Evolutionary conservation across 2,329 filamentous ascomycete genomes (phyloP), one percentile per base, ranked within the genome.

Genomic region (Pseudogymnoascus destructans): DNA sequence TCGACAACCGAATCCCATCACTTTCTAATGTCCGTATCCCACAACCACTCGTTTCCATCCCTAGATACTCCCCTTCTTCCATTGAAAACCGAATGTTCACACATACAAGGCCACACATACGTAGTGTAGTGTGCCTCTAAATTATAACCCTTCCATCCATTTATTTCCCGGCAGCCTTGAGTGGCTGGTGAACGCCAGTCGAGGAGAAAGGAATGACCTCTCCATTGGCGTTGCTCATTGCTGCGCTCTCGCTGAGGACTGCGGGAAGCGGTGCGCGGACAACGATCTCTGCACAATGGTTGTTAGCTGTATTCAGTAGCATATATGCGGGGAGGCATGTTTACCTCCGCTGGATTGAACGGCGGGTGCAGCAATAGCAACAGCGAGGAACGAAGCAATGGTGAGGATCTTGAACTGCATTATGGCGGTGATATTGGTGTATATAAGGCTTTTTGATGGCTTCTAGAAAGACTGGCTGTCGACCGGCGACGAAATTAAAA

Each of bases 391-490:
- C n/a, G 46, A 52, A 5, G 46, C 46, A 11, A 52, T 10, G 25
- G 46, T 25, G 46, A 52, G 23, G 17, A 52, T 52, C 23, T 52
- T 17, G 25, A 52, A 52, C 46, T 52, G 46, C 46, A 52, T 52
- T 52, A 19, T 52, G 46, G 46, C 46, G 46, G 46, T 52, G 25
- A n/a, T 52, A 13, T 30, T 52, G 46, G 25, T 19, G 25, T 15
- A 30, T 52, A 7, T 52, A 6, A 7, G n/a, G 1, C 6, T 17
- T 30, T 46, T 17, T 11, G 2, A 30, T 30, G 23, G 23, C 5
- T 52, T 52, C 46, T 52, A 17, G 25, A 52, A 52, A 27, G 46
- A 52, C 25, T 30, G 46, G n/a, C 46, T 52, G 46, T 52, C 46
- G 46, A 52, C 46, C 46, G 46, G 46, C 46, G 46, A 52, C 46